Base-by-base conservation (phyloP, 495 filamentous ascomycete species). In the Neurospora sublineolata region DNA sequence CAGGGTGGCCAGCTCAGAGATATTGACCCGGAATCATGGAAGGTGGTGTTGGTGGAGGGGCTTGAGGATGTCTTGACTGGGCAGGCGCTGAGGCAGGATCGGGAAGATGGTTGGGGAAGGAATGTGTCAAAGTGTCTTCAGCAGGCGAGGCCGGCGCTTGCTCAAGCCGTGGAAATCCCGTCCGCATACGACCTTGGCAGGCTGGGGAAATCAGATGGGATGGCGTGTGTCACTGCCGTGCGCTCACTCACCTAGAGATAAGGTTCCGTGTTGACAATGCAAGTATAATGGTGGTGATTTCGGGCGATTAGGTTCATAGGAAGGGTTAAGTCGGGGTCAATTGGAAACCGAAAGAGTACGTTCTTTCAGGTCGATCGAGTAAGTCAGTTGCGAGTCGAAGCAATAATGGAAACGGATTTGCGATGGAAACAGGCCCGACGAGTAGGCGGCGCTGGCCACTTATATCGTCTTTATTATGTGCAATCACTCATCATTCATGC, bases 391-490 rank as follows among this genome's bases (percentile, higher is more conserved):
- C 52, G 20, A 33, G 52, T 64, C 52, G 52, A 64, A 33, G 52
- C 14, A 64, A 67, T 60, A 69, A 69, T 67, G 69, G 44, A 70
- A 60, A 64, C 68, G 27, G 69, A 69, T 52, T 42, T 38, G 69
- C 38, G 30, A 52, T 71, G 68, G 71, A 69, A 70, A 37, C 27
- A 27, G 27, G 27, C 27, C 27, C 2, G 27, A 27, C 27, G 27
- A 27, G 27, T 27, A 27, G 27, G 27, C 27, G 27, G 27, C 46
- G 69, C 37, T 41, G 74, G 77, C 77, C 75, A 78, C 77, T 78
- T 78, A 78, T 78, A 78, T 75, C 73, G 44, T 42, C 33, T 60
- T 64, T 36, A 33, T 64, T 64, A 33, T 64, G 52, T 64, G 27
- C 42, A 23, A 52, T 75, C 71, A 71, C 74, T 73, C 67, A 67